A percentile compares a stretch with the other conserved stretches of the same genome.
phyloP scores from a whole-genome alignment of 148 eudicot species.

The Pouteria glomerata region DNA sequence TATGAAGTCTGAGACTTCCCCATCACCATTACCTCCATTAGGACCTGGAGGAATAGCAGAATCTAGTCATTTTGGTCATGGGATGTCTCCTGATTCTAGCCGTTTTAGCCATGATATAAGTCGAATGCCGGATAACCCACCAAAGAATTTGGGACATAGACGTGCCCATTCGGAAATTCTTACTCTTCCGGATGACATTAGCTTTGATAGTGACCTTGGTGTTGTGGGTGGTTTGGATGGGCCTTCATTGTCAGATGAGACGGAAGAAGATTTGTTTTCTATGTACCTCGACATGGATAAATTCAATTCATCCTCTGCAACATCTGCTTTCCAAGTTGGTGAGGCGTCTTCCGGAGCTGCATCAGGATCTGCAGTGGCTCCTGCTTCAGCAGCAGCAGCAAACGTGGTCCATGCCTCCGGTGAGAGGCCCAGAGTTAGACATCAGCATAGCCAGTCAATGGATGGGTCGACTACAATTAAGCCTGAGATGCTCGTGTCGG shows the following conservation, averaged over 20 bases:
- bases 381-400: conserved; percentile 8
- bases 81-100: conserved; percentile 27
- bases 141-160: conserved; percentile 64
- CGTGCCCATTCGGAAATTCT: conserved; percentile 96
- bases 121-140: conserved; percentile 94
- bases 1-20: conserved; percentile 28
- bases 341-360: conserved; percentile 46
- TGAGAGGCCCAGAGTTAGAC: conserved; percentile 72
- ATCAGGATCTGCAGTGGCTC: conserved; percentile 10
- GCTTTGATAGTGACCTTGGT: conserved; percentile 93
- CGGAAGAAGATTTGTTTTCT: conserved; percentile 83
- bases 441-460: conserved; percentile 96
- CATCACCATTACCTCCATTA: conserved; percentile 30
- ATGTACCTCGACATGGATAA: conserved; percentile 98
- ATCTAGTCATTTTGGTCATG: conserved; percentile 26
- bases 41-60: conserved; percentile 30
- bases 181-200: conserved; percentile 88
- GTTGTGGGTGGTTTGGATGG: conserved; percentile 77
- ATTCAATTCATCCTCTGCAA: conserved; percentile 66
- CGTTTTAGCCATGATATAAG: conserved; percentile 73
- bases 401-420: conserved; percentile 17
- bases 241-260: conserved; percentile 87
- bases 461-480: conserved; percentile 75
- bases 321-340: conserved; percentile 50
- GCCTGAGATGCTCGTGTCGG: conserved; percentile 72